phyloP scores from a whole-genome alignment of 352 stramenopile genomes.

The Aphanomyces cochlioides region DNA sequence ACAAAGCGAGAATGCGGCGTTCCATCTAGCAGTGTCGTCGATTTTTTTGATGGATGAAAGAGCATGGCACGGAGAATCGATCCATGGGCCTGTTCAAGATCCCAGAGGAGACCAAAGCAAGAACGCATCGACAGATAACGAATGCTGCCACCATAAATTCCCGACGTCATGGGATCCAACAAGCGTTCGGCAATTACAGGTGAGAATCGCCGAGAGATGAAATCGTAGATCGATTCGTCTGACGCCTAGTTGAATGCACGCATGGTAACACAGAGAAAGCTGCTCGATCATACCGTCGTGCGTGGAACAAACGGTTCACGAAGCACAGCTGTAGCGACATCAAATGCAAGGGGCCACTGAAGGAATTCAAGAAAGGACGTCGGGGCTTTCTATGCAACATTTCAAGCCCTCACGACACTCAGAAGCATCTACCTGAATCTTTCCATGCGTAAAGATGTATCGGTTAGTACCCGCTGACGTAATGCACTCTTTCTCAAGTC shows the following conservation, averaged over 20 bases:
- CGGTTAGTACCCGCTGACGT: conserved; percentile 55
- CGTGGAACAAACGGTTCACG: conserved; percentile 57
- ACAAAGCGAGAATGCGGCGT: conserved; percentile 69
- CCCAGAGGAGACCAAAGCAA: conserved; percentile 73
- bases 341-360: conserved; percentile 54
- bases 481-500: conserved; percentile 58
- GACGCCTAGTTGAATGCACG: conserved; percentile 32
- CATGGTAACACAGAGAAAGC: background rate
- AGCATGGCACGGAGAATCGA: conserved; percentile 64
- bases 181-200: conserved; percentile 70
- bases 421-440: conserved; percentile 46
- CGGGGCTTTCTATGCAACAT: conserved; percentile 52
- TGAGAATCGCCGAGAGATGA: conserved; percentile 69
- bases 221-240: conserved; percentile 84
- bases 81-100: conserved; percentile 71
- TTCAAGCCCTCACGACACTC: too few relatives aligned
- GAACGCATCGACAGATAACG: conserved; percentile 66
- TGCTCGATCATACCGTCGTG: conserved; percentile 28
- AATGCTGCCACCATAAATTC: conserved; percentile 87
- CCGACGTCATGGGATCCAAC: conserved; percentile 73
- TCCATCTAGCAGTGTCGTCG: conserved; percentile 62
- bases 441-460: conserved; percentile 69
- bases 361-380: conserved; percentile 52
- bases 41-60: conserved; percentile 15
- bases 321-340: conserved; percentile 54